These are phyloP conservation scores for Globisporangium nunn DNA, from an alignment of 352 stramenopile species.

Conservation along the genomic window DNA sequence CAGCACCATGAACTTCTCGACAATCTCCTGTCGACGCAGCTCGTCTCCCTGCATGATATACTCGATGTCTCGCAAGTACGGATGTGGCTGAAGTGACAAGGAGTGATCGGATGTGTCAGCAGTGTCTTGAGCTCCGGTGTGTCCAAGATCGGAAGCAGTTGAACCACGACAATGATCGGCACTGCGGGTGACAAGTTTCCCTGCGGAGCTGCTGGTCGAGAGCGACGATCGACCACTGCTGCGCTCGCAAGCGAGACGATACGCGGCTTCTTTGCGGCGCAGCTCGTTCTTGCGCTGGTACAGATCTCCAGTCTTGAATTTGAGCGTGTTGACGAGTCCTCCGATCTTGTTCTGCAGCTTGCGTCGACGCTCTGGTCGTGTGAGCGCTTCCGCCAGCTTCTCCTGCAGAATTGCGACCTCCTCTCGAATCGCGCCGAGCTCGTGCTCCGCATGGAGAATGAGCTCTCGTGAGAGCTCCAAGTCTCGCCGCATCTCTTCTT, in stretches of 20 bases:
- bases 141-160: not conserved
- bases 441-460: conserved; percentile 55
- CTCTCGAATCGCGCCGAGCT: conserved; percentile 48
- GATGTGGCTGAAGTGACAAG: not conserved
- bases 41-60: conserved; percentile 41
- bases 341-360: conserved; percentile 44
- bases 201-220: not conserved
- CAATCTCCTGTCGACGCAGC: conserved; percentile 43
- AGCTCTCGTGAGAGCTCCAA: conserved; percentile 46
- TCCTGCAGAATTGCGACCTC: conserved; percentile 41
- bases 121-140: not conserved
- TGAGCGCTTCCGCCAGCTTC: conserved; percentile 24
- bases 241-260: conserved; percentile 13
- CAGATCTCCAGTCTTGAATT: conserved; percentile 55
- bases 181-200: not conserved
- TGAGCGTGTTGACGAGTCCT: conserved; percentile 47
- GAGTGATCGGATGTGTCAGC: not conserved
- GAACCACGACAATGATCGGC: not conserved
- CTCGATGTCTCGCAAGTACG: conserved; percentile 23
- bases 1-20: conserved; percentile 30
- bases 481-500: conserved; percentile 35
- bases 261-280: conserved; percentile 47
- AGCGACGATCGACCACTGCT: not conserved
- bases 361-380: conserved; percentile 32
- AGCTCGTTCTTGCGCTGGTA: conserved; percentile 76